Evolutionary conservation across 2,329 filamentous ascomycete genomes (phyloP), one percentile per base, ranked within the genome.

Genomic region (Botrytis byssoidea): DNA sequence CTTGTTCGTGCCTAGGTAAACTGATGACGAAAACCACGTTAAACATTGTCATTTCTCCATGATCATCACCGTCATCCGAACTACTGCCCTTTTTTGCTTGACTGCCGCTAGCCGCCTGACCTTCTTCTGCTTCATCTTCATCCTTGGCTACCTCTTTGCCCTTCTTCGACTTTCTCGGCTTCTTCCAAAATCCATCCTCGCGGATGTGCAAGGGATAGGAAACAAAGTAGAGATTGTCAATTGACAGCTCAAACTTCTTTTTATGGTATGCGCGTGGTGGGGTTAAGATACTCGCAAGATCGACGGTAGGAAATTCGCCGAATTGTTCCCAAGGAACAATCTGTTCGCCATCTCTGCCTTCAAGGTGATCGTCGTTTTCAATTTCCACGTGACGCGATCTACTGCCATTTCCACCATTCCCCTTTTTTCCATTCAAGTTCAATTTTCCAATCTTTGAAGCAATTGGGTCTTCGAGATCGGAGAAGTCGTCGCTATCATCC

Each of bases 21-120:
- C 93, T 92, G 76, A 98, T 85, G 69, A 97, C 93, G 82, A 98
- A 98, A 37, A 98, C 94, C 18, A 98, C 88, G 82, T 98, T 97
- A 83, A 99, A 99, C 95, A 98, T 98, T 76, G 91, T 94, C 93
- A 98, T 95, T 29, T 76, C 78, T 63, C 78, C 77, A 74, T 80
- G 79, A 51, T 78, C 79, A 12, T 60, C 63, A 40, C 76, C 78
- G 51, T 79, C 76, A 18, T 80, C 79, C 4, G 74, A 77, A 32
- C 73, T 69, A 20, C 75, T 74, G 32, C 79, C 78, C 29, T 83
- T 82, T 29, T 78, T 76, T 40, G 60, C 72, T 3, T 71, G 71
- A 40, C 57, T 42, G 25, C 44, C 67, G 25, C 60, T 75, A n/a
- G 67, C 71, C 42, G 72, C 71, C 20, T 74, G 66, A 6, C 73